Evolutionary conservation across 139 green algal species (phyloP), one percentile per base, ranked within the genome.

Genomic region (Spirogloea muscicola): DNA sequence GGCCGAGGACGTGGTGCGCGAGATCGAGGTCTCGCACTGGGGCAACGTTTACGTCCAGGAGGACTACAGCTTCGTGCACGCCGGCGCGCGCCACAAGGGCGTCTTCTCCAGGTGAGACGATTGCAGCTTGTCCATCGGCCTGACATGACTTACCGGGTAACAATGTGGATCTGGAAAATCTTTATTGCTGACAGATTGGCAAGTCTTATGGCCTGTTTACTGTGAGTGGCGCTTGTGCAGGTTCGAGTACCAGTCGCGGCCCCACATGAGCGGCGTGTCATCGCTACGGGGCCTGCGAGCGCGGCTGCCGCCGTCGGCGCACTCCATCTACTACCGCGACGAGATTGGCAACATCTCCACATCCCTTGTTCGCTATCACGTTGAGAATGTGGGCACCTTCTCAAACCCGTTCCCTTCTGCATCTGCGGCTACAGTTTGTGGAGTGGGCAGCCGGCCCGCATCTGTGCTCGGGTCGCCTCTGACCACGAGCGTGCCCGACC

Each of bases 1-100:
- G 49, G 86, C 89, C 44, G 31, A 42, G 13, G 75, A 72, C 1
- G 59, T 91, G 46, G 85, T 87, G 34, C 82, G 88, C 9, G 91
- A 96, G 82, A 88, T 96, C 7, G 84, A 95, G 77, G 66, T 96
- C n/a, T 95, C 89, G 29, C 87, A 92, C 68, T 96, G 91, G 92
- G 91, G 91, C 58, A 95, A 91, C 72, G 88, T 96, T 40, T 91
- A 94, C 43, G 87, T 96, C 60, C 90, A 93, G 79, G 92, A 96
- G 84, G 66, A 68, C 33, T 96, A 96, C 75, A 76, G 87, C 38
- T 68, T 96, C 49, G 31, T 44, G 63, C 84, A 94, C 59, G 83
- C 68, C 10, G 88, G 88, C 1, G 78, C 88, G 9, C 43, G 70
- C 42, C 85, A 89, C 72, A 84, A 74, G 68, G 88, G 88, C 31